Evolutionary conservation across 139 green algal species (phyloP).

Genomic region (Limnomonas spitsbergensis): DNA sequence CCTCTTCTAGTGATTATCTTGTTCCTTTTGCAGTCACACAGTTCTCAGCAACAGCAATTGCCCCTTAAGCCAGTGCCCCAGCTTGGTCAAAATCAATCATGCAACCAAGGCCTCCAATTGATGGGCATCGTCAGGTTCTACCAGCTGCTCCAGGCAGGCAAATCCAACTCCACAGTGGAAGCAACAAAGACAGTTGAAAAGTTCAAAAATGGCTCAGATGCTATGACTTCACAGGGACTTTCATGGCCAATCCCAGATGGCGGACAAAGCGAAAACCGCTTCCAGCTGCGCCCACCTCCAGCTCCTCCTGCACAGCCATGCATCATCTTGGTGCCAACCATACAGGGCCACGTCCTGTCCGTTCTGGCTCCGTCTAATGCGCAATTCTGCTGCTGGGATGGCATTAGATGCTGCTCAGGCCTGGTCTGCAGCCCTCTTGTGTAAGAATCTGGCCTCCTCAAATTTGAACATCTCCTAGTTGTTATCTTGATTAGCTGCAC

Average conservation of each 20-base stretch:
- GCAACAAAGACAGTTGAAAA: no score
- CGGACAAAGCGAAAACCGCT: background rate
- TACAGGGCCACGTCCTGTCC: background rate
- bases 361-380: background rate
- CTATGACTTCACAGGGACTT: background rate
- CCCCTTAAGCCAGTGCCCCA: background rate
- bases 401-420: background rate
- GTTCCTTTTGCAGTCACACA: no score
- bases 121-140: background rate
- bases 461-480: no score
- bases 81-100: background rate
- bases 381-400: background rate
- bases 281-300: no score
- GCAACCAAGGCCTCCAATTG: background rate
- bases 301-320: background rate
- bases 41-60: background rate
- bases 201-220: no score
- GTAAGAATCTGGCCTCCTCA: background rate
- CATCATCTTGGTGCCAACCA: background rate
- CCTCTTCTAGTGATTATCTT: no score
- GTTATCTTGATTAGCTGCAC: no score
- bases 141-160: no score
- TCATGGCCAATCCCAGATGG: background rate
- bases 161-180: no score
- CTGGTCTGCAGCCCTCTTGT: background rate